A percentile compares a stretch with the other conserved stretches of the same genome.
Evolutionary conservation across 768 basidiomycete species (phyloP).

Genomic region (Hericium coralloides): DNA sequence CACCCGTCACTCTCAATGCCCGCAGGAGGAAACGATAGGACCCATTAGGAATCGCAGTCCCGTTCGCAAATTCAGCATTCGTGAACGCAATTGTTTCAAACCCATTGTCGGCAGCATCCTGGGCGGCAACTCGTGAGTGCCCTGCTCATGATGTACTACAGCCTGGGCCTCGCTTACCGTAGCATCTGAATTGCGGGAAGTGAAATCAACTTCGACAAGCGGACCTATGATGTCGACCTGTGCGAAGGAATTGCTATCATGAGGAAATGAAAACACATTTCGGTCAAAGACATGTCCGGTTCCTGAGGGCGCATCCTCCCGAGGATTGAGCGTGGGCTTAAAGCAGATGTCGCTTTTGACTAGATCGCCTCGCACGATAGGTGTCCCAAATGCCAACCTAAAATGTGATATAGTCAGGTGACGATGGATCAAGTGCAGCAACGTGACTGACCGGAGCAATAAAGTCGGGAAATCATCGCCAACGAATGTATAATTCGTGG

Average conservation of each 20-base stretch:
- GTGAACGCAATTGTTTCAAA: not conserved
- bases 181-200: slow-evolving; percentile 34
- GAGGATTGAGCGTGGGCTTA: slow-evolving; percentile 29
- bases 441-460: slow-evolving; percentile 26
- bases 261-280: slow-evolving; percentile 31
- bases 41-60: not conserved
- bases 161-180: not conserved
- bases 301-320: slow-evolving; percentile 1
- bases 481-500: slow-evolving; percentile 40
- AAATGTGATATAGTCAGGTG: slow-evolving; percentile 1
- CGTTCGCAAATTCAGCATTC: not conserved
- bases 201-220: slow-evolving; percentile 36
- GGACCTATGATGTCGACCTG: slow-evolving; percentile 33
- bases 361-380: slow-evolving; percentile 37
- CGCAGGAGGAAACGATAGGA: not conserved
- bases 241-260: slow-evolving; percentile 29
- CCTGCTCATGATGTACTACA: not conserved
- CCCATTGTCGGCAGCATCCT: not conserved
- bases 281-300: slow-evolving; percentile 14
- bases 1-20: not conserved
- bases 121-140: not conserved
- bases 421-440: not conserved
- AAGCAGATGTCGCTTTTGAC: slow-evolving; percentile 35
- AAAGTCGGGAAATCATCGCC: slow-evolving; percentile 33
- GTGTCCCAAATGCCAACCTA: slow-evolving; percentile 42